Base-by-base conservation (phyloP, 441 rosid species). In the Adansonia madagascariensis region DNA sequence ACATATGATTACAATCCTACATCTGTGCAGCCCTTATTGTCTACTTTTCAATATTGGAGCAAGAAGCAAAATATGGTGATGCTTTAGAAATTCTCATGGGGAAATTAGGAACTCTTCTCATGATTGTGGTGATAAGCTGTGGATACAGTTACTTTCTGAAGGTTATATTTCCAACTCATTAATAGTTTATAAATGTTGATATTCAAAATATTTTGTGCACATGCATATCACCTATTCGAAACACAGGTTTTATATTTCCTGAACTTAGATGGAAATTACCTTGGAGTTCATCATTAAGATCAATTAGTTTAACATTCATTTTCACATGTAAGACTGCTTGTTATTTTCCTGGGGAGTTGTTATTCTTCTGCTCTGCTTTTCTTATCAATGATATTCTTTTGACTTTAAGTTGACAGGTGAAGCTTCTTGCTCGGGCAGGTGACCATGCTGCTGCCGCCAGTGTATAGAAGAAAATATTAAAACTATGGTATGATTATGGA, bases 331-430 rank as follows among this genome's bases (percentile, higher is more conserved):
- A 31, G 24, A 47, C 47, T 27, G 14, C 65, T 35, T 8, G 4
- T 22, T 57, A 0, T 8, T 69, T 74, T 75, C n/a, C 14, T 43
- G 10, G 4, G 10, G 64, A 8, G 41, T 73, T 73, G 24, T 8
- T 39, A 44, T 63, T 65, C 44, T 8, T 56, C 69, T 31, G 47
- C 77, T 64, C 59, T 73, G 59, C 22, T 73, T 75, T 74, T 84
- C 87, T 86, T 84, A 86, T 83, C 82, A 79, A 84, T 77, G 82
- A 81, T 79, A 52, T 84, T 75, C 80, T 86, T 83, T 88, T 88
- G 84, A 88, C 92, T 94, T 83, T 84, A 94, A 96, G 99, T 93
- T 94, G 91, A 94, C 98, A 96, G 99, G 99, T 98, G 82, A 96
- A 92, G 85, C 98, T 96, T 87, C 98, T 92, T 82, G 97, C 97